Evolutionary conservation across 164 flowering plant species (phyloP).

Genomic region (Liriodendron chinense): DNA sequence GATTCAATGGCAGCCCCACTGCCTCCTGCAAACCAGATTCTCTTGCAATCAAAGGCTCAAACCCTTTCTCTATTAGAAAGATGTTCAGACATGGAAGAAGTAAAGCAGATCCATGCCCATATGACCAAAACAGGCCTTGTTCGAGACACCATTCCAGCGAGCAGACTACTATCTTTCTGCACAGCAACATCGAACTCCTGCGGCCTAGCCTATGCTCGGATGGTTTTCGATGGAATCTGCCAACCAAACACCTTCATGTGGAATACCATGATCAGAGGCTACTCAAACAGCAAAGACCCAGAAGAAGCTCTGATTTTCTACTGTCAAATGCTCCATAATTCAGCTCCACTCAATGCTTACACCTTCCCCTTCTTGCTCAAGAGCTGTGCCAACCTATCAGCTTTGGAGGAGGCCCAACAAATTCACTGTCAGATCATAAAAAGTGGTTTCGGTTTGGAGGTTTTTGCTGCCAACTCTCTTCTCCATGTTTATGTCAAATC

Average conservation of each 20-base stretch:
- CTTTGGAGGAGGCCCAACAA: conserved; percentile 31
- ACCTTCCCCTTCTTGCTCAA: conserved; percentile 56
- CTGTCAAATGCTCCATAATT: conserved; percentile 28
- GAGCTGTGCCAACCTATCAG: conserved; percentile 33
- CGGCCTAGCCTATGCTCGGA: conserved; percentile 26
- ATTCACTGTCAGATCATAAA: conserved; percentile 43
- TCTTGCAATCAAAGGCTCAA: conserved; percentile 11
- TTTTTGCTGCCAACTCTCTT: conserved; percentile 36
- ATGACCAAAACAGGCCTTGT: conserved; percentile 34
- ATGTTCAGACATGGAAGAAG: conserved; percentile 43
- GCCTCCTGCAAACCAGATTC: conserved; percentile 24
- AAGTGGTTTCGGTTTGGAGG: conserved; percentile 31
- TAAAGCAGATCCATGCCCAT: conserved; percentile 45
- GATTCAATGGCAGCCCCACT: conserved; percentile 27
- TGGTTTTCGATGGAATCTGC: conserved; percentile 22
- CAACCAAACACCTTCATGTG: conserved; percentile 45
- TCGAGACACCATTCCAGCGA: conserved; percentile 15
- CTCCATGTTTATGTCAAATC: conserved; percentile 33
- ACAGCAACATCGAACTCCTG: not conserved
- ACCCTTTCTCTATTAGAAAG: conserved; percentile 30
- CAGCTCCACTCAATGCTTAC: conserved; percentile 32
- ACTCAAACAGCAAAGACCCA: conserved; percentile 28
- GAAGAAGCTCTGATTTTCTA: conserved; percentile 37
- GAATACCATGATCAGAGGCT: conserved; percentile 42
- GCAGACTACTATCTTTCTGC: conserved; percentile 27